Evolutionary conservation across 257 asterid species (phyloP).

Genomic region (Lycium ferocissimum): DNA sequence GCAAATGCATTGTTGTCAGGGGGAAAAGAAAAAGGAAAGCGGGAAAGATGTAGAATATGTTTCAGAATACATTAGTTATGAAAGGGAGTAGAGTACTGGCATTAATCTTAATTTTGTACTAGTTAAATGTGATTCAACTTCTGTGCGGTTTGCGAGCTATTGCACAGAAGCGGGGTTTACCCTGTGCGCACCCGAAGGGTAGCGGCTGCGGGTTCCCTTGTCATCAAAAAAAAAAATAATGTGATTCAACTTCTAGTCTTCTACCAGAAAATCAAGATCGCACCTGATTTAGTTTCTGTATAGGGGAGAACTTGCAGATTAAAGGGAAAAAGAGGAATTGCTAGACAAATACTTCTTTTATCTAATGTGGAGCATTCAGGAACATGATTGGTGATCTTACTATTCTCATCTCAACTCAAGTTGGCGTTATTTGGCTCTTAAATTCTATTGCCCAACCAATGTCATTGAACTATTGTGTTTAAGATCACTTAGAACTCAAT

Average conservation of each 20-base stretch:
- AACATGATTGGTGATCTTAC: not conserved
- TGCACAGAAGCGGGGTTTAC: no score
- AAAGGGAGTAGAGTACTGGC: not conserved
- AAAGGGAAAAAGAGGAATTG: not conserved
- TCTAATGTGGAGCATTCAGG: not conserved
- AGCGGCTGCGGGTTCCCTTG: no score
- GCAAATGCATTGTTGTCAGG: not conserved
- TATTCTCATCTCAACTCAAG: not conserved
- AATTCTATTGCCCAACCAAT: not conserved
- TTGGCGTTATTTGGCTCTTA: constrained; percentile 4
- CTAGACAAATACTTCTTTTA: not conserved
- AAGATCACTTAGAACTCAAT: not conserved
- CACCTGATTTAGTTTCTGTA: not conserved
- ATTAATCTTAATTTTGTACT: not conserved
- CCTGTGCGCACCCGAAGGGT: no score
- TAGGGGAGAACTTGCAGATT: not conserved
- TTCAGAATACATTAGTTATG: not conserved
- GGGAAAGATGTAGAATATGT: not conserved
- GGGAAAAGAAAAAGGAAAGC: not conserved
- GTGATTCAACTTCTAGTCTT: not conserved
- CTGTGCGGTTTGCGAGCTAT: no score
- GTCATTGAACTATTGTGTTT: not conserved
- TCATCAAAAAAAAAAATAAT: no score
- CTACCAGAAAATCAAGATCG: not conserved
- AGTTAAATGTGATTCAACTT: not conserved